phyloP scores from a whole-genome alignment of 805 yeast species.

The Komagataella phaffii region DNA sequence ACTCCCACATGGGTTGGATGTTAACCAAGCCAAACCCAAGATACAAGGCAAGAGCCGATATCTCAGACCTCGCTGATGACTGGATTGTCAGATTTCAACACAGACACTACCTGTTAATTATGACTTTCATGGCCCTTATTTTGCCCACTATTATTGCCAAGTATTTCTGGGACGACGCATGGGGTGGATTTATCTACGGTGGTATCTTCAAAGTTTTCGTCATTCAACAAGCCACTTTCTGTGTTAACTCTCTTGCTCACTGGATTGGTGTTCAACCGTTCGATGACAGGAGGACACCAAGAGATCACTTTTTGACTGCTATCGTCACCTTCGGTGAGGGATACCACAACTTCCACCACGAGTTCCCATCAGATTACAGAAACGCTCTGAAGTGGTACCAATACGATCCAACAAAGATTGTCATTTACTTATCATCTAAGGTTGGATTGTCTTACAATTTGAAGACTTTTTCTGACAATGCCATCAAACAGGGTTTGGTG shows the following conservation, averaged over 20 bases:
- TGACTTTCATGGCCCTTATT: slow-evolving; percentile 42
- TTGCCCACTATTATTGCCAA: slow-evolving; percentile 60
- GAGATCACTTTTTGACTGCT: slow-evolving; percentile 50
- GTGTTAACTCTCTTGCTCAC: slow-evolving; percentile 79
- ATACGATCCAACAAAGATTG: slow-evolving; percentile 82
- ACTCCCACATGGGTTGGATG: slow-evolving; percentile 83
- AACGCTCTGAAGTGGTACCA: slow-evolving; percentile 59
- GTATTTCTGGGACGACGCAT: slow-evolving; percentile 55
- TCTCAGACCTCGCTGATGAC: slow-evolving; percentile 64
- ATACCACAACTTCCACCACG: slow-evolving; percentile 88
- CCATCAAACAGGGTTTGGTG: slow-evolving; percentile 58
- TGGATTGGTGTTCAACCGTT: slow-evolving; percentile 60
- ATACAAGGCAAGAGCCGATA: slow-evolving; percentile 70
- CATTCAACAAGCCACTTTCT: slow-evolving; percentile 70
- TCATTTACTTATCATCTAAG: slow-evolving; percentile 34
- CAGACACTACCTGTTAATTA: slow-evolving; percentile 54
- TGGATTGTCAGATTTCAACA: slow-evolving; percentile 76
- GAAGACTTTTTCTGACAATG: slow-evolving; percentile 40
- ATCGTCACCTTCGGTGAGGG: slow-evolving; percentile 81
- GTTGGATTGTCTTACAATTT: slow-evolving; percentile 49
- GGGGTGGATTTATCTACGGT: slow-evolving; percentile 68
- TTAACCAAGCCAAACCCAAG: slow-evolving; percentile 68
- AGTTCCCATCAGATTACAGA: slow-evolving; percentile 84
- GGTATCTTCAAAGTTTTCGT: slow-evolving; percentile 61
- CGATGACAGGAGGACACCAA: slow-evolving; percentile 62